These are phyloP conservation scores for Podaxis sp. DNA, from an alignment of 768 basidiomycete species.

Conservation along the genomic window DNA sequence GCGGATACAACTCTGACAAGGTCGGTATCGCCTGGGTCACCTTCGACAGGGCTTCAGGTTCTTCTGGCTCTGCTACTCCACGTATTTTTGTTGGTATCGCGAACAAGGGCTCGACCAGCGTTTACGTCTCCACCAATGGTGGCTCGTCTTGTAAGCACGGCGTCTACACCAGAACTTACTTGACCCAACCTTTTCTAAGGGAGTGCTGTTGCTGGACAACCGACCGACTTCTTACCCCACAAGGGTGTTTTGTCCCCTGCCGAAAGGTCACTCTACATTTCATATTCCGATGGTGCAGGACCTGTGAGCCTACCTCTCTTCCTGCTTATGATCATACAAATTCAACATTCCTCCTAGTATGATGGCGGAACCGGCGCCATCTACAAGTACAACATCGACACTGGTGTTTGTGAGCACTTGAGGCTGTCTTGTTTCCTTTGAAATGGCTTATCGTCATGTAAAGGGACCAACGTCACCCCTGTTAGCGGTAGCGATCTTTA, in stretches of 20 bases:
- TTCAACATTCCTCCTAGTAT: constrained; percentile 28
- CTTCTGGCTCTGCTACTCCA: constrained; percentile 46
- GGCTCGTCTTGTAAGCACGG: constrained; percentile 49
- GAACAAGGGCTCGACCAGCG: constrained; percentile 46
- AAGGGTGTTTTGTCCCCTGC: constrained; percentile 60
- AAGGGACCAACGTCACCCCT: constrained; percentile 61
- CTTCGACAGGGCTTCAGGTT: constrained; percentile 56
- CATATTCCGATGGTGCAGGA: constrained; percentile 59
- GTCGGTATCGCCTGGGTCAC: constrained; percentile 59
- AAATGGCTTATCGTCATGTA: neutral
- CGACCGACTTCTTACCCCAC: constrained; percentile 56
- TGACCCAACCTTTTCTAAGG: constrained; percentile 26
- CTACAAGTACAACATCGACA: constrained; percentile 47
- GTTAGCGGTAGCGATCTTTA: constrained; percentile 52
- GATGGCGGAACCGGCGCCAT: constrained; percentile 51
- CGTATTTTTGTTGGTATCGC: constrained; percentile 70
- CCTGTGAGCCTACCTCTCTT: constrained; percentile 30
- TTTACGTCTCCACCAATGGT: constrained; percentile 53
- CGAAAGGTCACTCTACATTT: constrained; percentile 55
- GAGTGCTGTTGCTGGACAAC: constrained; percentile 54
- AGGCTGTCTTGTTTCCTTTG: neutral
- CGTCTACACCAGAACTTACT: neutral
- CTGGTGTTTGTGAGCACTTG: constrained; percentile 36
- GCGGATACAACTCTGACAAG: constrained; percentile 37
- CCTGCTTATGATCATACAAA: neutral